A percentile compares a stretch with the other conserved stretches of the same genome.
Conservation (phyloP, 1,284 basidiomycete species). For the Schizopora paradoxa region DNA sequence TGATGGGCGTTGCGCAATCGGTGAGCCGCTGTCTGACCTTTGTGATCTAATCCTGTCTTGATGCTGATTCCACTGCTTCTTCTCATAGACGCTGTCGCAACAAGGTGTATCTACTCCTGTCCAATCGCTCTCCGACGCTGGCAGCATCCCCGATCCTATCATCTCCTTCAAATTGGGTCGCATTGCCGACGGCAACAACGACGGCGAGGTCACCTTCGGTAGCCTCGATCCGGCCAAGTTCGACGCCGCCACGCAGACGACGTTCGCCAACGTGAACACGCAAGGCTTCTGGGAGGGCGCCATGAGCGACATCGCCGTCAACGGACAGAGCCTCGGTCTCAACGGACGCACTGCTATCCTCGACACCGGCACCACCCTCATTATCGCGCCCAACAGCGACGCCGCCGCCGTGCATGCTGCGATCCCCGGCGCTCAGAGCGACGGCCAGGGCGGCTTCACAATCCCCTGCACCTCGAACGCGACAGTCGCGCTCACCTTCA, state of each 20-base stretch:
- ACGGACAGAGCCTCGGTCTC: conserved; percentile 50
- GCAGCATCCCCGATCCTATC: conserved; percentile 63
- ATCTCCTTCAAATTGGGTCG: conserved; percentile 81
- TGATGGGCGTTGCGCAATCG: conserved; percentile 80
- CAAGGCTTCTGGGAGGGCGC: conserved; percentile 76
- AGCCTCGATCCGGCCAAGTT: conserved; percentile 73
- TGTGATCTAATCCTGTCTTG: conserved; percentile 1
- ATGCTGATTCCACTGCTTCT: conserved; percentile 24
- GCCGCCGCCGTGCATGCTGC: conserved; percentile 52
- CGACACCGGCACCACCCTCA: conserved; percentile 74
- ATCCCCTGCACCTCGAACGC: conserved; percentile 72
- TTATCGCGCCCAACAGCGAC: conserved; percentile 53
- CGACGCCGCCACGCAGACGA: conserved; percentile 46
- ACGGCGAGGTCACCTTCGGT: conserved; percentile 80
- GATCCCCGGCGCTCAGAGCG: conserved; percentile 59
- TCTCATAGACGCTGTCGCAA: conserved; percentile 61
- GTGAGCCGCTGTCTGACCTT: conserved; percentile 42
- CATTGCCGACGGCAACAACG: conserved; percentile 65
- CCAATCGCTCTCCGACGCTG: conserved; percentile 60
- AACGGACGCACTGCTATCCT: conserved; percentile 65
- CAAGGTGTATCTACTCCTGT: conserved; percentile 67
- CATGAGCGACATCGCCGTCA: conserved; percentile 53
- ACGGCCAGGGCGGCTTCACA: conserved; percentile 64
- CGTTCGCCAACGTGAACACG: conserved; percentile 53
- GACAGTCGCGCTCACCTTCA: conserved; percentile 65